These are phyloP conservation scores for Colletotrichum higginsianum DNA, from an alignment of 2,329 filamentous ascomycete species.

Conservation along the genomic window DNA sequence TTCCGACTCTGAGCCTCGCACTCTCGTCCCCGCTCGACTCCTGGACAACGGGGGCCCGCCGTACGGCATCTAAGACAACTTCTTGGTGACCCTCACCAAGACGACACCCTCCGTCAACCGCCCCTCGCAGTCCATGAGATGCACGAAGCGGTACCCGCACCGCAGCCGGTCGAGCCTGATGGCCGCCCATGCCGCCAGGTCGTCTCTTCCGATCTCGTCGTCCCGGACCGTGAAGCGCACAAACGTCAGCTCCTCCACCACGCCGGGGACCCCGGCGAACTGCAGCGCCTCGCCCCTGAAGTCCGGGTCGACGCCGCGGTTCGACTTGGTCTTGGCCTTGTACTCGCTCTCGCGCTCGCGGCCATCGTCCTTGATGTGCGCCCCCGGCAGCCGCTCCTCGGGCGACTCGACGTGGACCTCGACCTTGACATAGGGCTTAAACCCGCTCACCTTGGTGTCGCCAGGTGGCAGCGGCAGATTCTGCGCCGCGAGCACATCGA, in stretches of 20 bases:
- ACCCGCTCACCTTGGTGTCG: conserved; percentile 66
- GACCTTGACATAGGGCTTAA: conserved; percentile 86
- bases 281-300: conserved; percentile 71
- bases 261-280: conserved; percentile 68
- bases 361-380: conserved; percentile 56
- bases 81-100: conserved; percentile 81
- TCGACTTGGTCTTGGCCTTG: conserved; percentile 72
- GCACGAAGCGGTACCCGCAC: conserved; percentile 83
- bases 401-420: conserved; percentile 86
- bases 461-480: conserved; percentile 76
- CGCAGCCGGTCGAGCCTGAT: conserved; percentile 86
- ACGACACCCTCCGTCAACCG: conserved; percentile 76
- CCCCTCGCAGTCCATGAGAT: conserved; percentile 80
- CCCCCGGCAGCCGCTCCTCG: conserved; percentile 56
- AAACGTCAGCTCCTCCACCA: conserved; percentile 80
- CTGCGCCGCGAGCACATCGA: conserved; percentile 85
- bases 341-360: conserved; percentile 62
- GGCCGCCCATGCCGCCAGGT: conserved; percentile 89
- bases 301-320: conserved; percentile 73
- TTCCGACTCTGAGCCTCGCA: neutral
- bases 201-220: conserved; percentile 84
- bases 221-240: conserved; percentile 90
- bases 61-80: conserved; percentile 47
- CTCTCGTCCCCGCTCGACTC: neutral
- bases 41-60: neutral